These are phyloP conservation scores for Cytospora schulzeri DNA, from an alignment of 2,329 filamentous ascomycete genomes.

Conservation along the genomic window DNA sequence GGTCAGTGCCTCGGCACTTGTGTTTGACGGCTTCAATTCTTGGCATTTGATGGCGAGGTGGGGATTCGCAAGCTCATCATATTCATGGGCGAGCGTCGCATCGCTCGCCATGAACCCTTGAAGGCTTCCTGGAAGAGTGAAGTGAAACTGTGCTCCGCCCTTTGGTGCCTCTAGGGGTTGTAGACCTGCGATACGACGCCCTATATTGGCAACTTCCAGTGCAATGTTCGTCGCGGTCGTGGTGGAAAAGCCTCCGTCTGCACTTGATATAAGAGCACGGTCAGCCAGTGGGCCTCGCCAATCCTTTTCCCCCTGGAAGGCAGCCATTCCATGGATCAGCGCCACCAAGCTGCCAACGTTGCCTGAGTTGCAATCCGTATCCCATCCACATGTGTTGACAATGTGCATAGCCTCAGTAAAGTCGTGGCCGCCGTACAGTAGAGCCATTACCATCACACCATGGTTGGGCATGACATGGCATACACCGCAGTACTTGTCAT, in stretches of 20 bases:
- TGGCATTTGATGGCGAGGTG: slow-evolving; percentile 17
- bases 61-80: slow-evolving; percentile 7
- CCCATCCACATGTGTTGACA: slow-evolving; percentile 41
- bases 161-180: slow-evolving; percentile 33
- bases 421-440: slow-evolving; percentile 36
- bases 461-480: slow-evolving; percentile 42
- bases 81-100: neutral
- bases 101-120: slow-evolving; percentile 36
- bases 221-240: slow-evolving; percentile 41
- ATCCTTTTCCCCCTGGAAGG: slow-evolving; percentile 35
- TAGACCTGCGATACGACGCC: slow-evolving; percentile 32
- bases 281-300: slow-evolving; percentile 41
- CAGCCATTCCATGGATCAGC: slow-evolving; percentile 38
- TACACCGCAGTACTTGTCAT: slow-evolving; percentile 37
- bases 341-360: slow-evolving; percentile 41
- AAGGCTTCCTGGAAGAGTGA: slow-evolving; percentile 40
- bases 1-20: slow-evolving; percentile 30
- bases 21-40: slow-evolving; percentile 5
- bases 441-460: slow-evolving; percentile 38
- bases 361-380: slow-evolving; percentile 43
- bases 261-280: slow-evolving; percentile 39
- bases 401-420: slow-evolving; percentile 41
- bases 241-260: slow-evolving; percentile 41
- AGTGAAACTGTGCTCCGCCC: slow-evolving; percentile 41
- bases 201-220: slow-evolving; percentile 36